Evolutionary conservation across 495 filamentous ascomycete species (phyloP), one percentile per base, ranked within the genome.

Genomic region (Margaritispora aquatica): DNA sequence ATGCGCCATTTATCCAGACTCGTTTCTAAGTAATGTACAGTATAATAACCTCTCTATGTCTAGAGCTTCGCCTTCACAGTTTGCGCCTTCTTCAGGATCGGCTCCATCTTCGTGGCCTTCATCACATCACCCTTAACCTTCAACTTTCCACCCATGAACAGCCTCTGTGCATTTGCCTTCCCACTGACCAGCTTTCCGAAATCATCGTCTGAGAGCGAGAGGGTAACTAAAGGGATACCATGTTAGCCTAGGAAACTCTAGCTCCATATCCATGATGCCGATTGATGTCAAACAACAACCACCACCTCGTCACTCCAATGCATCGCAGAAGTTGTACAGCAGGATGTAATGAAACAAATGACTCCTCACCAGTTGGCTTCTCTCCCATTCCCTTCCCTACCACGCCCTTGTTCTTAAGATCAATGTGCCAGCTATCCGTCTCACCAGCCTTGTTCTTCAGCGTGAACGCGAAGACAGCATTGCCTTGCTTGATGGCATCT

Each of bases 61-160:
- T n/a, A n/a, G n/a, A 96, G 78, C 79, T 96, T 96, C 65, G 90
- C 84, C 78, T 89, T 91, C 61, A 79, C 75, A 66, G 79, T 82
- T 71, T 87, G 85, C 59, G 91, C 89, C 79, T 92, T 95, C 81
- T 92, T 91, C 61, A 97, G 76, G 69, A 97, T 85, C 54, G 92
- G 90, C 73, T 96, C 90, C 74, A 94, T 86, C 85, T 95, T 96
- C 47, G 94, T 97, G 23, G 94, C 94, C 84, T 95, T 96, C 95
- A 97, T 97, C 51, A 98, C 86, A 73, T 97, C 90, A 51, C 94
- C 94, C 83, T 92, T 95, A 68, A 97, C 84, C 87, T 97, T 98
- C 69, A 98, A 80, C 80, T 96, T 96, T 68, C 94, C 94, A 8
- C 81, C 81, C 92, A 98, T 97, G 78, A 97, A 98, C 58, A 98